Evolutionary conservation across 1,284 basidiomycete genomes (phyloP).

Genomic region (Schizophyllum amplum): DNA sequence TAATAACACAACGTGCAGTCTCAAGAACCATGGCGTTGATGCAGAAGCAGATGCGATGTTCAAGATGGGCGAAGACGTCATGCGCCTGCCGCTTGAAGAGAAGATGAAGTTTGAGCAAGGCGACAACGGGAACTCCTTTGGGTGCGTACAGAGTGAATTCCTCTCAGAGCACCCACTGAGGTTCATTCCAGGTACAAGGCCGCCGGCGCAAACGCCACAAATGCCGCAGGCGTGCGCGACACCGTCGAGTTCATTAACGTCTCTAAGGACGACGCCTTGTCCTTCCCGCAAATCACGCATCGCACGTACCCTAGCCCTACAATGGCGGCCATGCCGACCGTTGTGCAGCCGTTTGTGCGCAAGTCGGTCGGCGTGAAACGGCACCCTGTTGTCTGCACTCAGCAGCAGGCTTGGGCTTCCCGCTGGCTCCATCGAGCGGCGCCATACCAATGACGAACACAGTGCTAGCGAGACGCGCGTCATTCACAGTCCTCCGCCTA

Average conservation of each 20-base stretch:
- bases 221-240: constrained; percentile 50
- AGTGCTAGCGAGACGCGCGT: constrained; percentile 57
- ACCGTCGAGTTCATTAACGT: constrained; percentile 61
- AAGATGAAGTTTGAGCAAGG: constrained; percentile 49
- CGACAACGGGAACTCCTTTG: constrained; percentile 40
- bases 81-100: constrained; percentile 40
- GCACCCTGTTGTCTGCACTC: constrained; percentile 46
- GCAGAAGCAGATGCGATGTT: constrained; percentile 39
- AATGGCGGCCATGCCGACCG: constrained; percentile 39
- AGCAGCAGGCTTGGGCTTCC: constrained; percentile 50
- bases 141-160: constrained; percentile 19
- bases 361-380: constrained; percentile 51
- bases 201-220: constrained; percentile 52
- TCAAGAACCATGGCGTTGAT: constrained; percentile 45
- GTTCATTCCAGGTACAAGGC: constrained; percentile 47
- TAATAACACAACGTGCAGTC: constrained; percentile 19
- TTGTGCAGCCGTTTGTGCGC: constrained; percentile 45
- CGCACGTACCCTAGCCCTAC: constrained; percentile 49
- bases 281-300: constrained; percentile 39
- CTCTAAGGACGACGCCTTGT: constrained; percentile 58
- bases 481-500: constrained; percentile 39
- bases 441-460: constrained; percentile 38
- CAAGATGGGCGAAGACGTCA: constrained; percentile 38
- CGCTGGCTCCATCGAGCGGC: constrained; percentile 33
- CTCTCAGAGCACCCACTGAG: background rate